Percentiles rank a stretch among this genome's conserved stretches.
Conservation (phyloP, 441 rosid genomes). For the Biscutella auriculata region DNA sequence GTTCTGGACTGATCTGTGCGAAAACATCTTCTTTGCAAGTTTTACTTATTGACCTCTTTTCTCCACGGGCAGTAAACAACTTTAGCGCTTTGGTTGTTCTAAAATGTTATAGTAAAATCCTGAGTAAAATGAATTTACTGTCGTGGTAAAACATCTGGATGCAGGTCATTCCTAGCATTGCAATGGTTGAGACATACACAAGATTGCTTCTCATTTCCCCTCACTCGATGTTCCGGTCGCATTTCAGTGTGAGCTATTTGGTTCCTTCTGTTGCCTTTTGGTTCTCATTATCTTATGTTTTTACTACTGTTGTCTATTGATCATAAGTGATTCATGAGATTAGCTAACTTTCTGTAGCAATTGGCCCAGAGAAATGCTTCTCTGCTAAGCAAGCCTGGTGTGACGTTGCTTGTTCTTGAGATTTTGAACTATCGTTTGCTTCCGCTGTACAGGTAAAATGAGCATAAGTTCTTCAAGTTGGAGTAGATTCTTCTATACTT, state of each 20-base stretch:
- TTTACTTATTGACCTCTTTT: constrained; percentile 7
- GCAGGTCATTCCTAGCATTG: constrained; percentile 95
- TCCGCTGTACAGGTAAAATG: constrained; percentile 70
- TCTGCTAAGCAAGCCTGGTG: constrained; percentile 81
- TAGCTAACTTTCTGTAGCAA: constrained; percentile 44
- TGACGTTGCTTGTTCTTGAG: constrained; percentile 84
- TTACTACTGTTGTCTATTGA: not conserved
- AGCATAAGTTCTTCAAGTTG: too few species aligned
- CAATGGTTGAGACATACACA: constrained; percentile 96
- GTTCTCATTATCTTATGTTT: not conserved
- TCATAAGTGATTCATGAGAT: constrained; percentile 12
- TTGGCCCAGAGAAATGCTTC: constrained; percentile 83
- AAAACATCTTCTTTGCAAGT: constrained; percentile 3
- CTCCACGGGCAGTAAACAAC: constrained; percentile 2
- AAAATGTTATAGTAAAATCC: not conserved
- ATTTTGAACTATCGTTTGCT: constrained; percentile 86
- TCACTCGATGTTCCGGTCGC: constrained; percentile 84
- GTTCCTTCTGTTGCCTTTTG: constrained; percentile 6
- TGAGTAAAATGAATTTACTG: constrained; percentile 3
- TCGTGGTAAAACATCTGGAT: constrained; percentile 13
- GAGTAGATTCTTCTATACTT: too few species aligned
- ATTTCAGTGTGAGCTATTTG: constrained; percentile 61
- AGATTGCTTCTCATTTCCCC: constrained; percentile 86
- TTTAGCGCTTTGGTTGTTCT: not conserved
- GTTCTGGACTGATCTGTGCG: not conserved